Base-by-base conservation (phyloP, 2,329 filamentous ascomycete genomes). In the Penicillium nordicum region DNA sequence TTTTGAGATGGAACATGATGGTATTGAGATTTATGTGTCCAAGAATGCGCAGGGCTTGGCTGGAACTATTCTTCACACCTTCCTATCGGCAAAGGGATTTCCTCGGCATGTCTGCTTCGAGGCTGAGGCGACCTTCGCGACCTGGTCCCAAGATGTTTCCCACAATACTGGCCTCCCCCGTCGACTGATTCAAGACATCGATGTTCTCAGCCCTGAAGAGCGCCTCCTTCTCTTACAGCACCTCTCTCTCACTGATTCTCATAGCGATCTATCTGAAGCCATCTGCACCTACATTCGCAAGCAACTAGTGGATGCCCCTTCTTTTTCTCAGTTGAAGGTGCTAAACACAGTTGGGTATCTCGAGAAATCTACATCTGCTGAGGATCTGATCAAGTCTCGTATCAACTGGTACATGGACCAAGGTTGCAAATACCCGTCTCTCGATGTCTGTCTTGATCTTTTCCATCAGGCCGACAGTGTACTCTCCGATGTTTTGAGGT, bases 31-130 rank as follows among this genome's bases (percentile, higher is more conserved):
- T 16, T 80, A 73, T 46, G 67, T 77, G 14, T 80, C 78, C 5
- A 74, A 76, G 46, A 77, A 77, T 38, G 73, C 72, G 2, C 69
- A 71, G n/a, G 78, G 77, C 46, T 58, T 79, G 8, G 66, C 69
- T 21, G 72, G 76, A 16, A 76, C 75, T 7, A 64, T 80, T 4
- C 57, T 80, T 10, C 78, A 80, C 55, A 78, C 78, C 1, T 80
- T 76, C 57, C 63, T 79, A 5, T 78, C 77, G 1, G 72, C 70
- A 32, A 72, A 72, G 48, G 75, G 73, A 18, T 70, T 74, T 23
- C 65, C 72, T 25, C 71, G 77, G 8, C 67, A 71, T 55, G 64
- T 71, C 42, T 74, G 76, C 54, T 73, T 78, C 38, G 69, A 74
- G 45, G 68, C 68, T 2, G 77, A 79, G 59, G 66, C 69, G 3